Base-by-base conservation (phyloP, 2,329 filamentous ascomycete genomes). In the Colletotrichum graminicola region DNA sequence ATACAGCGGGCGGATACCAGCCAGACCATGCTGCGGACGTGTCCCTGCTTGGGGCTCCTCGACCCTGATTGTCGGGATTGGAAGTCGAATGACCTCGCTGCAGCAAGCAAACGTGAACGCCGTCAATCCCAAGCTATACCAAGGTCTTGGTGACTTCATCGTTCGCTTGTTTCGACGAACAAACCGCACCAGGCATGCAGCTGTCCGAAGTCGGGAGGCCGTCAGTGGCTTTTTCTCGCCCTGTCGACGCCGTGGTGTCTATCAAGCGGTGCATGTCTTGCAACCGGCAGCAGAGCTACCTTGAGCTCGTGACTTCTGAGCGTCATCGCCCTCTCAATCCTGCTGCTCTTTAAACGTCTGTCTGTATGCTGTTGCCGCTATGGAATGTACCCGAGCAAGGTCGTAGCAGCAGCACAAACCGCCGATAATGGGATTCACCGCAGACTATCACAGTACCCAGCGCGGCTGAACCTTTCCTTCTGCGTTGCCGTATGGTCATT, bases 1-100 rank as follows among this genome's bases (percentile, higher is more conserved):
- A n/a, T 6, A 14, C 45, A 39, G 23, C 32, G 11, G 23, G 29
- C n/a, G 5, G 45, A 32, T 26, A 36, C 16, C 34, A 29, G n/a
- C 41, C 5, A 41, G 41, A 6, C 11, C 26, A 29, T 43, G 63
- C 49, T 41, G 47, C 45, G 68, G 65, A 43, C 59, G 39, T 60
- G n/a, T 34, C 39, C 45, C 65, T 55, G 29, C 45, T 47, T 63
- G 59, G 54, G 23, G 59, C 36, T 23, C 18, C 60, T 63, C 18
- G 34, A 26, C n/a, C 68, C 68, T 71, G 64, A 63, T 26, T 54
- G 36, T 71, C 70, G 56, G 57, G 67, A 66, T 51, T 62, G 23
- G 51, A 71, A 54, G 41, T 34, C 11, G 21, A 39, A 54, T 26
- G 45, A 49, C 43, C 54, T 55, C 32, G 54, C 70, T 47, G 36